Conservation (phyloP, 2,329 filamentous ascomycete species). For the Ascocoryne sarcoides region DNA sequence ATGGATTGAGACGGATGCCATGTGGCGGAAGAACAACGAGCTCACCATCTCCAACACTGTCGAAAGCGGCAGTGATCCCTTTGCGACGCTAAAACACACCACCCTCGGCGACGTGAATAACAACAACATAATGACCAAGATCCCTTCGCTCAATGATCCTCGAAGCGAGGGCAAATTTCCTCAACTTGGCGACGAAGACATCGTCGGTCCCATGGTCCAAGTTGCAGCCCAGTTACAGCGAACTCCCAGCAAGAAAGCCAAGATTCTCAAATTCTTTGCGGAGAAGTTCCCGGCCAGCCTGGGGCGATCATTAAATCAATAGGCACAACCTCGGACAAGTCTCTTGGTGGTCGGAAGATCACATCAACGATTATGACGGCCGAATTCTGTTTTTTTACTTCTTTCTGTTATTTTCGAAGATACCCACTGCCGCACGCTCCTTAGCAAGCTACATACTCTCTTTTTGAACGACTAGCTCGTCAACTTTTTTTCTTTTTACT, state of each 20-base stretch:
- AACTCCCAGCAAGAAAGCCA: conserved; percentile 26
- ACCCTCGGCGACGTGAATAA: conserved; percentile 36
- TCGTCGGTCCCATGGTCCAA: conserved; percentile 75
- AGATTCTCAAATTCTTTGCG: conserved; percentile 26
- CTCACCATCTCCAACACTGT: conserved; percentile 46
- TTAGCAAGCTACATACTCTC: conserved; percentile 23
- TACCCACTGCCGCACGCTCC: conserved; percentile 25
- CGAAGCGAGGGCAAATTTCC: conserved; percentile 73
- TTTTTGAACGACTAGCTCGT: no score
- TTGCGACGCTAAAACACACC: conserved; percentile 35
- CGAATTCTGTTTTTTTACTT: conserved; percentile 7
- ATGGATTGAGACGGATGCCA: conserved; percentile 70
- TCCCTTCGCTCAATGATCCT: conserved; percentile 61
- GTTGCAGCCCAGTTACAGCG: conserved; percentile 25
- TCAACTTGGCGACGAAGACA: conserved; percentile 78
- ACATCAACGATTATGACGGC: conserved; percentile 12
- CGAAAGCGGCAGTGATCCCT: conserved; percentile 33
- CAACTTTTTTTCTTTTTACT: conserved; percentile 5
- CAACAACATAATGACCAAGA: conserved; percentile 47
- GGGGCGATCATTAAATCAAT: conserved; percentile 15
- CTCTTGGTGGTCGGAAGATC: neutral
- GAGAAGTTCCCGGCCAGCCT: conserved; percentile 27
- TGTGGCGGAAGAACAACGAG: conserved; percentile 66
- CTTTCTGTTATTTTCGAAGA: conserved; percentile 4
- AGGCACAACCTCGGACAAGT: no score